These are phyloP conservation scores for Trichosporon faecale DNA, from an alignment of 1,284 basidiomycete genomes.

Conservation along the genomic window DNA sequence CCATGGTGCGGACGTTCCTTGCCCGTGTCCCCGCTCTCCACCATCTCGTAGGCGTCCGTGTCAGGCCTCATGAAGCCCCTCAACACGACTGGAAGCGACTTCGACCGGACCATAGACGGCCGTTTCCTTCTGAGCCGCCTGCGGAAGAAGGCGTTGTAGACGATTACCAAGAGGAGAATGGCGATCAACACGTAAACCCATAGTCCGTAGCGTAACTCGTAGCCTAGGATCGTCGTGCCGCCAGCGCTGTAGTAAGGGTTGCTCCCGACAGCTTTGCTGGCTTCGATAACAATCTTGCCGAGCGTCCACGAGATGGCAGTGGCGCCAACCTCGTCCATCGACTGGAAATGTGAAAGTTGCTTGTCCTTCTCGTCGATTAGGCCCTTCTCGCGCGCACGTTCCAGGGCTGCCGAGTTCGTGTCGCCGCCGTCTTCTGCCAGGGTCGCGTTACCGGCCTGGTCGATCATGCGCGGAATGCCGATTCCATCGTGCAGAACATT, in stretches of 20 bases:
- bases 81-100: background rate
- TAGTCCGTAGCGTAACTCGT: constrained; percentile 14
- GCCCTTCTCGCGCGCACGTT: constrained; percentile 74
- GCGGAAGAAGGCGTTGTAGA: constrained; percentile 9
- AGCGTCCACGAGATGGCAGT: constrained; percentile 97
- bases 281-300: constrained; percentile 97
- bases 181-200: constrained; percentile 41
- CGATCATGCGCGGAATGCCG: constrained; percentile 86
- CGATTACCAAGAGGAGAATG: constrained; percentile 27
- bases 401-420: constrained; percentile 62
- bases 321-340: constrained; percentile 82
- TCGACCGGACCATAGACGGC: background rate
- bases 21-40: constrained; percentile 1
- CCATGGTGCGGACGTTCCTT: background rate
- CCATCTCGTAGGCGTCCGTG: constrained; percentile 12
- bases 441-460: constrained; percentile 64
- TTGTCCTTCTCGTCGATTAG: constrained; percentile 51
- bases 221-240: background rate
- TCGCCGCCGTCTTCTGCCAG: constrained; percentile 55
- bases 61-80: constrained; percentile 4
- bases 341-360: constrained; percentile 74
- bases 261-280: constrained; percentile 63
- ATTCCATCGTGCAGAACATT: constrained; percentile 96
- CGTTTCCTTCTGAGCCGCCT: background rate
- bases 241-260: constrained; percentile 7